A percentile compares a stretch with the other conserved stretches of the same genome.
These are phyloP conservation scores for Malus orientalis DNA, from an alignment of 306 rosid species.

Conservation along the genomic window DNA sequence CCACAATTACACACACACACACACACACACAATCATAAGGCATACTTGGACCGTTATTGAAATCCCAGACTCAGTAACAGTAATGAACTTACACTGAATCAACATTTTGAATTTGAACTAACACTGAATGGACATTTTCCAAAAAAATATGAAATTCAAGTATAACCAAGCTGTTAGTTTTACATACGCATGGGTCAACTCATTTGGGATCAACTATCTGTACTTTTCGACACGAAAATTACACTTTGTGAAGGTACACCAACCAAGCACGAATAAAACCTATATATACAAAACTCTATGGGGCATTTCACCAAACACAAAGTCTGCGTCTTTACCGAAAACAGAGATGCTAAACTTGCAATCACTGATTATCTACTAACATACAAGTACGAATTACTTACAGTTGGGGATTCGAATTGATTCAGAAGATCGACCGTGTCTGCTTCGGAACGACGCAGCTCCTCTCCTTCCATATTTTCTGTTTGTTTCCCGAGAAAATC, in stretches of 20 bases:
- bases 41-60: not conserved
- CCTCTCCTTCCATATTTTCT: conserved; percentile 26
- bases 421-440: conserved; percentile 35
- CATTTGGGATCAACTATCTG: too few relatives aligned
- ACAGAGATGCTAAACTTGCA: not conserved
- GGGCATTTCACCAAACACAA: not conserved
- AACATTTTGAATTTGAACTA: not conserved
- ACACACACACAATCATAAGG: not conserved
- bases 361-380: not conserved
- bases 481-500: not conserved
- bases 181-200: too few relatives aligned
- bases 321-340: not conserved
- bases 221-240: not conserved
- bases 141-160: not conserved
- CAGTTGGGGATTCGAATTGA: conserved; percentile 62
- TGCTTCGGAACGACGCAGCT: conserved; percentile 13
- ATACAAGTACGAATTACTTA: conserved; percentile 13
- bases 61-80: not conserved
- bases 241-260: not conserved
- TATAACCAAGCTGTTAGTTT: not conserved
- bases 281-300: not conserved
- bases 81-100: not conserved
- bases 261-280: not conserved
- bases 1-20: not conserved
- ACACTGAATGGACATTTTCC: not conserved